These are phyloP conservation scores for Tephrocybe sp. DNA, from an alignment of 768 basidiomycete genomes.

Conservation along the genomic window DNA sequence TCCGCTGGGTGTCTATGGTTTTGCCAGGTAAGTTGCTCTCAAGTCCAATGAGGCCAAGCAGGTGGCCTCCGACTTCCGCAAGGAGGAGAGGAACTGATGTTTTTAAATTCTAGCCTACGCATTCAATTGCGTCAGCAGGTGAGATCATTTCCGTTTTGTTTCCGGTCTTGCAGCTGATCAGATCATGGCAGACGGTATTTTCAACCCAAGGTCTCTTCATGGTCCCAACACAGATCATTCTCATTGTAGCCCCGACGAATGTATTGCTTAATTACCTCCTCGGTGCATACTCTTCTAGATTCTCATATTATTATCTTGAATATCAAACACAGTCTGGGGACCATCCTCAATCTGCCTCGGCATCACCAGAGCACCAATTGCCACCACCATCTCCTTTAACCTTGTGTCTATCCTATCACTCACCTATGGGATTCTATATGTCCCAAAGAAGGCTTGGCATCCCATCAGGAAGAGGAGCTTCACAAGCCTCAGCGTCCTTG, in stretches of 20 bases:
- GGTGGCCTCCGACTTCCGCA: too few species aligned
- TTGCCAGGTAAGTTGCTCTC: constrained; percentile 67
- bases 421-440: constrained; percentile 60
- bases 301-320: background rate
- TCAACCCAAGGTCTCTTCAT: constrained; percentile 85
- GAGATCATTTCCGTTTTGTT: constrained; percentile 15
- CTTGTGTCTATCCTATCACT: constrained; percentile 68
- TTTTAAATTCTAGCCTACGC: constrained; percentile 38
- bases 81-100: background rate
- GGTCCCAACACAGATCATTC: constrained; percentile 81
- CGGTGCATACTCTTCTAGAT: constrained; percentile 41
- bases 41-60: too few species aligned
- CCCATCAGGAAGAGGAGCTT: constrained; percentile 68
- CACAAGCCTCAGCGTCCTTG: constrained; percentile 63
- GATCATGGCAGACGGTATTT: constrained; percentile 57
- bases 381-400: constrained; percentile 87
- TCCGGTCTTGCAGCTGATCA: background rate
- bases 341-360: constrained; percentile 77
- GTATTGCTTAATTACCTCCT: constrained; percentile 80
- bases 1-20: constrained; percentile 74
- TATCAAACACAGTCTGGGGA: constrained; percentile 67
- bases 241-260: constrained; percentile 86
- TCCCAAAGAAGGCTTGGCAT: constrained; percentile 79
- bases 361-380: constrained; percentile 92
- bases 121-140: constrained; percentile 52